Evolutionary conservation across 192 early-diverging fungal genomes (phyloP), one percentile per base, ranked within the genome.

Genomic region (Cladochytrium replicatum): DNA sequence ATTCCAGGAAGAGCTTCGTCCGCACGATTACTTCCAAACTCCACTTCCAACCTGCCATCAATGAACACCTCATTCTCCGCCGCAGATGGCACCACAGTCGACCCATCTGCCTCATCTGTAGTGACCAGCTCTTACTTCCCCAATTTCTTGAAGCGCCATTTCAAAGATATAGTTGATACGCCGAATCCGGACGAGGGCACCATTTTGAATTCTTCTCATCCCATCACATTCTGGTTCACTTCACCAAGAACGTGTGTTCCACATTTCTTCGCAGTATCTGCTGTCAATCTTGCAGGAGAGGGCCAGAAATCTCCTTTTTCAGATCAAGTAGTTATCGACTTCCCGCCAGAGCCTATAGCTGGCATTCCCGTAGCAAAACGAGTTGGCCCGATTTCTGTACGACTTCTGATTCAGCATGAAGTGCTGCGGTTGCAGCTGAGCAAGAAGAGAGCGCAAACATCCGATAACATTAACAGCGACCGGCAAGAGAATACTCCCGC

Each of bases 241-340:
- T 22, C 47, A 23, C 55, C 62, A 2, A 53, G 57, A 19, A 52
- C 53, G 29, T 58, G 39, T 26, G 57, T 54, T 6, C 32, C 32
- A 29, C 64, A 69, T 50, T 68, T 61, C 41, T 72, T 72, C 52
- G 57, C 53, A 44, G 46, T 72, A 15, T 46, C 57, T 2, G 60
- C 69, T 11, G 46, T 60, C 15, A 72, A 72, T 44, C 13, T 32
- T 24, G 54, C 50, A 53, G 69, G 69, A 5, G 50, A 52, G 38
- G 48, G 68, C 2, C 7, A 8, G 4, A 32, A 46, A 9, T 63
- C 63, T 38, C 60, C 58, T 26, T 21, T 49, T 0, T 56, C 43
- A 29, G 30, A 52, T 15, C 29, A 28, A 6, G 30, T 49, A 17
- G 13, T 64, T 5, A 46, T 69, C 26, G 66, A 41, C 23, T 41